A percentile compares a stretch with the other conserved stretches of the same genome.
These are phyloP conservation scores for Diutina pseudorugosa DNA, from an alignment of 1,139 yeast species.

Conservation along the genomic window DNA sequence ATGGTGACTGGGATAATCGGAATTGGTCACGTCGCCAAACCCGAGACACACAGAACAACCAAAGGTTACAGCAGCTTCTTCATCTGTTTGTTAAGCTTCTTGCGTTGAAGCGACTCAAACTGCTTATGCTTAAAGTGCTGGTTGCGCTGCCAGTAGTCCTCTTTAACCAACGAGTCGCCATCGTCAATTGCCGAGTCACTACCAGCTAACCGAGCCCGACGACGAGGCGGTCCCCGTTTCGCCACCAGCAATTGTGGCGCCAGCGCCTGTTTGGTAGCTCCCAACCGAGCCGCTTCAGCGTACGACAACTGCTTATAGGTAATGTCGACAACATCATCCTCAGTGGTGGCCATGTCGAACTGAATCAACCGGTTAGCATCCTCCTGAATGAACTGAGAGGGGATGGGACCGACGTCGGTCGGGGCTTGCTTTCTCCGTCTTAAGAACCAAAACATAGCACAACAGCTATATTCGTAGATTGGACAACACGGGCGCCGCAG, in stretches of 20 bases:
- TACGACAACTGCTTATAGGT: not conserved
- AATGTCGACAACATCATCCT: constrained; percentile 2
- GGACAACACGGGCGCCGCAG: too few relatives aligned
- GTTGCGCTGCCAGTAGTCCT: constrained; percentile 1
- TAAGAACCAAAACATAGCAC: not conserved
- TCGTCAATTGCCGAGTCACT: not conserved
- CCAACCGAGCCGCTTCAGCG: constrained; percentile 1
- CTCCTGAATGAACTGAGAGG: not conserved
- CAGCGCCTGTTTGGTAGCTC: not conserved
- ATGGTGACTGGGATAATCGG: too few relatives aligned
- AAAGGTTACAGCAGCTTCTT: too few relatives aligned
- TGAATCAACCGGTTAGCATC: not conserved
- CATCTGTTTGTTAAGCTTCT: not conserved
- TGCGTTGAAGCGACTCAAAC: not conserved
- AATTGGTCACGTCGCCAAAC: too few relatives aligned
- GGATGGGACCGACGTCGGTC: not conserved
- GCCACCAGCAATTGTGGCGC: not conserved
- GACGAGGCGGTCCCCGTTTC: not conserved
- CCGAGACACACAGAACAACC: too few relatives aligned
- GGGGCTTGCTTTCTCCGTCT: not conserved
- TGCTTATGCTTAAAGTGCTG: constrained; percentile 1
- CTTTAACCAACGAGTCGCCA: not conserved
- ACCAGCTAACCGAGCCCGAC: not conserved
- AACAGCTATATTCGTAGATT: too few relatives aligned
- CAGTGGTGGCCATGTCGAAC: not conserved